Evolutionary conservation across 2,329 filamentous ascomycete genomes (phyloP).

Genomic region (Aspergillus sp.): DNA sequence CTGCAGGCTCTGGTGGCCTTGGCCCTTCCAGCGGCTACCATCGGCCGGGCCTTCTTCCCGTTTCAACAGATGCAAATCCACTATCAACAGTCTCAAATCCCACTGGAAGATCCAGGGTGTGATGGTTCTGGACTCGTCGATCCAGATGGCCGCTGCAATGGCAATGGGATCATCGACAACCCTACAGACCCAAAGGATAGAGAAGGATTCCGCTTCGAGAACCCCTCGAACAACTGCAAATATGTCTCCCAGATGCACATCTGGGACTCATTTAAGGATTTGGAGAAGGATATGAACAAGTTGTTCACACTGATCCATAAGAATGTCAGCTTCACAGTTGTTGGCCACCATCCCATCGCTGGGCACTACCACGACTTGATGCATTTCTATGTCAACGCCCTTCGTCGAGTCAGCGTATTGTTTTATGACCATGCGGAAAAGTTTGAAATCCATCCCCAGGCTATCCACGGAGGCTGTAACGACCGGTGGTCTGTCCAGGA

Average conservation of each 20-base stretch:
- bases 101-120: slow-evolving; percentile 15
- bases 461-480: slow-evolving; percentile 29
- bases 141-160: slow-evolving; percentile 21
- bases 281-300: slow-evolving; percentile 27
- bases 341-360: slow-evolving; percentile 28
- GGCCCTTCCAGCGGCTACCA: slow-evolving; percentile 5
- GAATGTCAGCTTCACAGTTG: slow-evolving; percentile 27
- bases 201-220: slow-evolving; percentile 28
- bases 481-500: slow-evolving; percentile 29
- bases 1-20: slow-evolving; percentile 8
- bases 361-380: slow-evolving; percentile 27
- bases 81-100: slow-evolving; percentile 5
- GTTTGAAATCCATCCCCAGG: slow-evolving; percentile 25
- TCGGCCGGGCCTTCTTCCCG: slow-evolving; percentile 4
- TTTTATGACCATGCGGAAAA: slow-evolving; percentile 24
- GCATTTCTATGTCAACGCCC: slow-evolving; percentile 30
- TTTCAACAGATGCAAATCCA: background rate
- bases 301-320: slow-evolving; percentile 29
- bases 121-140: slow-evolving; percentile 23
- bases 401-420: slow-evolving; percentile 22
- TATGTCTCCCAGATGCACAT: slow-evolving; percentile 28
- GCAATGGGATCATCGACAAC: slow-evolving; percentile 20
- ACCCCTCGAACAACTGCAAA: slow-evolving; percentile 25
- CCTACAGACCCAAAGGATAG: slow-evolving; percentile 11
- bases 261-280: slow-evolving; percentile 26